These are phyloP conservation scores for Sutorius australiensis DNA, from an alignment of 768 basidiomycete species.

Conservation along the genomic window DNA sequence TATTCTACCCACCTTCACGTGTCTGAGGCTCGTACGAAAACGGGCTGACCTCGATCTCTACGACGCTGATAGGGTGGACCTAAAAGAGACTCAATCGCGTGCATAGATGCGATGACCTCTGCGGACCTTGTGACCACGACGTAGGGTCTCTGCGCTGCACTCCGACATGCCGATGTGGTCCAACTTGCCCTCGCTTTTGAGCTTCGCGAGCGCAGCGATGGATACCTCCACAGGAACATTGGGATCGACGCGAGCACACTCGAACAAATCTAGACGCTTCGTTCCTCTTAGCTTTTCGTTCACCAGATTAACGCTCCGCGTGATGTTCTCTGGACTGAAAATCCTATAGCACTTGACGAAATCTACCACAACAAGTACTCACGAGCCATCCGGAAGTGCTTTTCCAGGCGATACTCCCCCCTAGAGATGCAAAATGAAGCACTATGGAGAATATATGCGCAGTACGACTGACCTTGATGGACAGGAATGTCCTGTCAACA, in stretches of 20 bases:
- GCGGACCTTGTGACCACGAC: constrained; percentile 28
- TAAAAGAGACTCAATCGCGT: constrained; percentile 15
- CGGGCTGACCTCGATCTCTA: constrained; percentile 66
- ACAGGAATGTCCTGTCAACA: constrained; percentile 32
- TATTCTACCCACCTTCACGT: constrained; percentile 33
- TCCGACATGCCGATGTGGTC: constrained; percentile 60
- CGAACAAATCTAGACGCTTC: constrained; percentile 59
- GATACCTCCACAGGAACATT: constrained; percentile 44
- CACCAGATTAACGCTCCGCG: constrained; percentile 43
- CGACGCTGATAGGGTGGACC: constrained; percentile 53
- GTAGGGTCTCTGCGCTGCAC: constrained; percentile 47
- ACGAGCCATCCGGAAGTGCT: constrained; percentile 27
- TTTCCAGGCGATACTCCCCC: not conserved
- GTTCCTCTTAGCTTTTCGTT: constrained; percentile 45
- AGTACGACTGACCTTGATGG: constrained; percentile 27
- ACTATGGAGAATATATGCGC: not conserved
- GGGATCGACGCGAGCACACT: constrained; percentile 48
- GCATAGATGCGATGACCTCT: too few species aligned
- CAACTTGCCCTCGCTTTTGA: constrained; percentile 34
- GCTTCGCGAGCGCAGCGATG: constrained; percentile 38
- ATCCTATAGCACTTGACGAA: not conserved
- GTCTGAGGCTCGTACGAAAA: constrained; percentile 56
- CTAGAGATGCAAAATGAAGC: constrained; percentile 22
- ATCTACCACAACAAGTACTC: constrained; percentile 8
- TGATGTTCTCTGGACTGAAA: constrained; percentile 37